phyloP scores from a whole-genome alignment of 805 yeast genomes.

The Ogataea angusta region DNA sequence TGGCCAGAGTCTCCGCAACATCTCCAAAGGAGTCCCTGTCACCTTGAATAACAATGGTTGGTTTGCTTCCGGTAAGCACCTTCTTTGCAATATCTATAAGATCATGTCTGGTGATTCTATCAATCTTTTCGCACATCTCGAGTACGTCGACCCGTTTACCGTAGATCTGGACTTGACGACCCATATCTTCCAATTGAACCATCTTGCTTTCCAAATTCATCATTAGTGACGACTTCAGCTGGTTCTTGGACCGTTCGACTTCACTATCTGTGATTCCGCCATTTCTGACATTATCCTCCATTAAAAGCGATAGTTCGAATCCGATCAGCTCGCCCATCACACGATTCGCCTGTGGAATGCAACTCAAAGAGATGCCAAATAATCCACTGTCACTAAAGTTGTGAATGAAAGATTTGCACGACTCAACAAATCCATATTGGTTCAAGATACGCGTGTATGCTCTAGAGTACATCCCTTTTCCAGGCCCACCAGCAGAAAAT shows the following conservation, averaged over 20 bases:
- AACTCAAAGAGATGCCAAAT: conserved; percentile 83
- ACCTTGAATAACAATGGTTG: conserved; percentile 91
- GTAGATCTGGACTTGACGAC: conserved; percentile 88
- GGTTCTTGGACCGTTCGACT: conserved; percentile 88
- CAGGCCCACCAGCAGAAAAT: conserved; percentile 98
- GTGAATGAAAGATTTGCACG: conserved; percentile 84
- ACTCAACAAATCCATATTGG: conserved; percentile 87
- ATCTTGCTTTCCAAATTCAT: conserved; percentile 92
- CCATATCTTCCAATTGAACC: conserved; percentile 93
- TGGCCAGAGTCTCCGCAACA: conserved; percentile 57
- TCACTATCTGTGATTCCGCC: conserved; percentile 68
- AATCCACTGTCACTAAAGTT: conserved; percentile 87
- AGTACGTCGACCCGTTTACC: conserved; percentile 68
- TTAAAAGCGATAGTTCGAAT: conserved; percentile 48
- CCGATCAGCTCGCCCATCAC: conserved; percentile 78
- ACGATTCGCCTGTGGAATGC: conserved; percentile 83
- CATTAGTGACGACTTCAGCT: conserved; percentile 77
- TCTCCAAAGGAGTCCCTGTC: conserved; percentile 84
- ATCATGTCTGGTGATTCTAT: conserved; percentile 61
- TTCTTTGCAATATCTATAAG: conserved; percentile 69
- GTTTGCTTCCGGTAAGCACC: conserved; percentile 68
- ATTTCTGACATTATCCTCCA: conserved; percentile 45
- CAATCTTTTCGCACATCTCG: conserved; percentile 81
- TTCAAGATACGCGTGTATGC: conserved; percentile 88
- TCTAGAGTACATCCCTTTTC: conserved; percentile 97